phyloP scores from a whole-genome alignment of 2,329 filamentous ascomycete species.

The Fusarium sp. region DNA sequence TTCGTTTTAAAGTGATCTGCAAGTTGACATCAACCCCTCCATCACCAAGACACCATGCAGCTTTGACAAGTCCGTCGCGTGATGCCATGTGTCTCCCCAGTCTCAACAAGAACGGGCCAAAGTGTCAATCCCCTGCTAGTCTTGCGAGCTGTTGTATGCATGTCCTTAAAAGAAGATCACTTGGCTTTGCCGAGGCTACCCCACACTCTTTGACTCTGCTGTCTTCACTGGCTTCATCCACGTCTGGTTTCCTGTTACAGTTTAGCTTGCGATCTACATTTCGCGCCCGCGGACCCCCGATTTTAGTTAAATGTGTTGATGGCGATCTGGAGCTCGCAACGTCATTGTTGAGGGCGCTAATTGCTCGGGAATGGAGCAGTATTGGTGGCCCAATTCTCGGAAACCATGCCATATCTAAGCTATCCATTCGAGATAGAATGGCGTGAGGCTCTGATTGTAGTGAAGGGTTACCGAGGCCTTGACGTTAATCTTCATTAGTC shows the following conservation, averaged over 20 bases:
- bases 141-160: neutral
- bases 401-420: slow-evolving; percentile 28
- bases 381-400: slow-evolving; percentile 8
- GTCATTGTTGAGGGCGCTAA: neutral
- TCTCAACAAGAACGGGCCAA: neutral
- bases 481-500: neutral
- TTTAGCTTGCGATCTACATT: slow-evolving; percentile 39
- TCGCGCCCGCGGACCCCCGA: slow-evolving; percentile 3
- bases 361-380: neutral
- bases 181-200: slow-evolving; percentile 18
- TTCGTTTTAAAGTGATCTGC: neutral
- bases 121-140: neutral
- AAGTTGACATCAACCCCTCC: slow-evolving; percentile 1
- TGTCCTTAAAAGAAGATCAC: neutral
- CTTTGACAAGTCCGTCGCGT: slow-evolving; percentile 27
- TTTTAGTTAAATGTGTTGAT: neutral
- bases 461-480: slow-evolving; percentile 8
- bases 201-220: slow-evolving; percentile 10
- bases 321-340: neutral
- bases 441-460: neutral
- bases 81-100: slow-evolving; percentile 2
- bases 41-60: neutral
- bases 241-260: slow-evolving; percentile 1
- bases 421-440: slow-evolving; percentile 5
- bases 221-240: neutral